phyloP scores from a whole-genome alignment of 805 yeast genomes.

The Pichia paraexigua region DNA sequence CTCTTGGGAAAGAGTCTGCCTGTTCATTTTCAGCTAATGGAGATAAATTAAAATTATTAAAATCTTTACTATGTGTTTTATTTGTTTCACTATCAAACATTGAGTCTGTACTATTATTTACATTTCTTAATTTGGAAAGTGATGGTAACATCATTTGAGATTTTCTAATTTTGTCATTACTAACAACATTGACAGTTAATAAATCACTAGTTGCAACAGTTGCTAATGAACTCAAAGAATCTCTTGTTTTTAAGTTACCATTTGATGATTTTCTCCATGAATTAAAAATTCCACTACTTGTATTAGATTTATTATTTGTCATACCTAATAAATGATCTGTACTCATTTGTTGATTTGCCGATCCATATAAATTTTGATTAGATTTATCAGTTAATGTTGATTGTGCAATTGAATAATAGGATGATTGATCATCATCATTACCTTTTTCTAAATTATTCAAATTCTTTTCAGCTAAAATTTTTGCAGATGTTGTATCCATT shows the following conservation, averaged over 20 bases:
- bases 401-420: constrained; percentile 30
- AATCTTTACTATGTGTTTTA: background rate
- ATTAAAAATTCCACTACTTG: constrained; percentile 30
- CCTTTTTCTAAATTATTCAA: constrained; percentile 42
- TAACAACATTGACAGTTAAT: constrained; percentile 69
- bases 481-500: constrained; percentile 4
- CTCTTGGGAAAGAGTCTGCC: constrained; percentile 3
- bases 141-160: constrained; percentile 20
- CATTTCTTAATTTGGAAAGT: constrained; percentile 2
- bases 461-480: constrained; percentile 41
- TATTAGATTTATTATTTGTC: background rate
- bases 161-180: constrained; percentile 39
- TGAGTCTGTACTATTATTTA: constrained; percentile 4
- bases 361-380: constrained; percentile 4
- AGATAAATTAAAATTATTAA: background rate
- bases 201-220: constrained; percentile 83
- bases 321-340: constrained; percentile 28
- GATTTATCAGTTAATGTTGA: constrained; percentile 45
- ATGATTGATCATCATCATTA: constrained; percentile 17
- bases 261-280: constrained; percentile 51
- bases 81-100: background rate
- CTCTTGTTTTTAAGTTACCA: constrained; percentile 42
- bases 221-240: constrained; percentile 63
- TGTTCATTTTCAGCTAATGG: constrained; percentile 6
- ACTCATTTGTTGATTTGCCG: constrained; percentile 25